These are phyloP conservation scores for Aphanomyces stellatus DNA, from an alignment of 352 stramenopile genomes.

Conservation along the genomic window DNA sequence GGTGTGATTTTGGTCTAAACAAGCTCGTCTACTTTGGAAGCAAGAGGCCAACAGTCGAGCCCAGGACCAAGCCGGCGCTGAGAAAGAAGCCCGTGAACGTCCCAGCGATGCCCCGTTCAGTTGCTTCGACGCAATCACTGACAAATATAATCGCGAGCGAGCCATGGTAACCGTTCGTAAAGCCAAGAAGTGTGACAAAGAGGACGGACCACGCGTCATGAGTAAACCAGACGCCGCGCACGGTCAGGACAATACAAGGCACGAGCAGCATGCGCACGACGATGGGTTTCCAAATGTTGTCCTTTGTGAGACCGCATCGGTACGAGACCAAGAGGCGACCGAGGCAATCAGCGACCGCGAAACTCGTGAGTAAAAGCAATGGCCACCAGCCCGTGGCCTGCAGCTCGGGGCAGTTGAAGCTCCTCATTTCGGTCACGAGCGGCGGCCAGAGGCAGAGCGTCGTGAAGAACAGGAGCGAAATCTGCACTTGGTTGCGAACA, in stretches of 20 bases:
- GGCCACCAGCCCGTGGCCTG: constrained; percentile 72
- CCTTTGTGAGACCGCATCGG: constrained; percentile 45
- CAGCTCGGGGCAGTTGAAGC: constrained; percentile 66
- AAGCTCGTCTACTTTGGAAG: too few relatives aligned
- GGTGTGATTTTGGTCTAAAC: too few relatives aligned
- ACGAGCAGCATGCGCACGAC: constrained; percentile 49
- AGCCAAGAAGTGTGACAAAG: constrained; percentile 53
- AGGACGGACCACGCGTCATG: constrained; percentile 65
- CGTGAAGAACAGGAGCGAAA: constrained; percentile 60
- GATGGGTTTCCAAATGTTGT: constrained; percentile 58
- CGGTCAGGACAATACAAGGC: constrained; percentile 57
- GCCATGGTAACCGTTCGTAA: constrained; percentile 73
- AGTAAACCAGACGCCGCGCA: constrained; percentile 57
- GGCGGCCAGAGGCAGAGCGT: constrained; percentile 68
- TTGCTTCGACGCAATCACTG: constrained; percentile 56
- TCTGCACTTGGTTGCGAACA: constrained; percentile 42
- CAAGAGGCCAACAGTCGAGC: constrained; percentile 59
- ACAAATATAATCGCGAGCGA: constrained; percentile 76
- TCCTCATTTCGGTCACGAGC: constrained; percentile 74
- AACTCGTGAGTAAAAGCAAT: constrained; percentile 67
- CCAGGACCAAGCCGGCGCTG: constrained; percentile 73
- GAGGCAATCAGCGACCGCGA: constrained; percentile 57
- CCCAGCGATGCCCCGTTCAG: constrained; percentile 61
- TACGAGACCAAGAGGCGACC: constrained; percentile 65
- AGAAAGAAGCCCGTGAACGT: constrained; percentile 81